Evolutionary conservation across 192 early-diverging fungal genomes (phyloP).

Genomic region (Helicostylum pulchrum): DNA sequence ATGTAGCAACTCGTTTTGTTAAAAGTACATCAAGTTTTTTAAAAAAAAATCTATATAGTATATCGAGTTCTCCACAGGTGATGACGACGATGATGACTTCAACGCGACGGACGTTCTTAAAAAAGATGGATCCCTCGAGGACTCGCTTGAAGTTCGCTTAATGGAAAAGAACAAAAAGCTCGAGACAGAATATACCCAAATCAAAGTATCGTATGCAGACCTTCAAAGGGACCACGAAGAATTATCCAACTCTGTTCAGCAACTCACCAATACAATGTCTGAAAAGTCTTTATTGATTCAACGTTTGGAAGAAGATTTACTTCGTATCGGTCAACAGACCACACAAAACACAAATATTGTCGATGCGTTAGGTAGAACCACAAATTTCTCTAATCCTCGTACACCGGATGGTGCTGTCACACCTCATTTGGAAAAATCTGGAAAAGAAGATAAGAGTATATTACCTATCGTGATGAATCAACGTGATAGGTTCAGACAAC

Average conservation of each 20-base stretch:
- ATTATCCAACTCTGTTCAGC: conserved; percentile 29
- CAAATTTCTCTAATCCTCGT: neutral
- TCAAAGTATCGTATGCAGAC: conserved; percentile 45
- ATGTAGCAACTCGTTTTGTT: neutral
- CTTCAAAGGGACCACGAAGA: conserved; percentile 30
- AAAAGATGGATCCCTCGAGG: conserved; percentile 39
- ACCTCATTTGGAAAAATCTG: neutral
- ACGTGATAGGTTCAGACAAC: conserved; percentile 84
- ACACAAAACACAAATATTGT: conserved; percentile 6
- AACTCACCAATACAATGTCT: conserved; percentile 32
- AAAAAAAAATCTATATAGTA: conserved; percentile 31
- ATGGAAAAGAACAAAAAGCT: conserved; percentile 82
- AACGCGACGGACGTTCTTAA: conserved; percentile 43
- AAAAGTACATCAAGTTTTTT: too few relatives aligned
- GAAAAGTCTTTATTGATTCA: conserved; percentile 49
- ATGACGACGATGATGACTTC: conserved; percentile 40
- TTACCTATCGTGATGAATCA: conserved; percentile 86
- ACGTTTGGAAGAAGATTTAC: conserved; percentile 54
- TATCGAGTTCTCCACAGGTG: conserved; percentile 68
- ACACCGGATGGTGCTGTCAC: conserved; percentile 9
- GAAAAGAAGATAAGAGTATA: conserved; percentile 50
- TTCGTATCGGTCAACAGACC: conserved; percentile 35
- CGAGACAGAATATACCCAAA: conserved; percentile 64
- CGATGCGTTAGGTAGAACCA: conserved; percentile 3
- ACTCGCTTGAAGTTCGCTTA: conserved; percentile 72